A percentile compares a stretch with the other conserved stretches of the same genome.
Conservation (phyloP, 495 filamentous ascomycete species). For the Trichocladium antarcticum region DNA sequence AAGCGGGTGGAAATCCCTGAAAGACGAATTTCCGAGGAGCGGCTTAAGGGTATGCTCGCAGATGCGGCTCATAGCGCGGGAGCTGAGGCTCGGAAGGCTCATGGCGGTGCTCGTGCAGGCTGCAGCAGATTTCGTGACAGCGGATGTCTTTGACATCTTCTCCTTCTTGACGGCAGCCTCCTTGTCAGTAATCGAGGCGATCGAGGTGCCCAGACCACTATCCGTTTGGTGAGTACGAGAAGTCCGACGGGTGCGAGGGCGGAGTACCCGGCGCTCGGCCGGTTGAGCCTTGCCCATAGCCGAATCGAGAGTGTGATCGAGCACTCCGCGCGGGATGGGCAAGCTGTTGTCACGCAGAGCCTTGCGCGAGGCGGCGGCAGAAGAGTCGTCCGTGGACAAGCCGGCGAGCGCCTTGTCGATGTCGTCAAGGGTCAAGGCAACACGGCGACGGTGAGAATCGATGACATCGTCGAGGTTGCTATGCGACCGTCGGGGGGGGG, state of each 20-base stretch:
- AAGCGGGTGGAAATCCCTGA: slow-evolving; percentile 71
- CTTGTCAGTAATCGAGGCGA: slow-evolving; percentile 34
- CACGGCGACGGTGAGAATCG: slow-evolving; percentile 43
- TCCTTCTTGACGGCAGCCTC: slow-evolving; percentile 18
- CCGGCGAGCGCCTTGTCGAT: slow-evolving; percentile 39
- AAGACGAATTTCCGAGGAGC: slow-evolving; percentile 36
- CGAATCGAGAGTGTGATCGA: slow-evolving; percentile 37
- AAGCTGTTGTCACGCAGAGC: slow-evolving; percentile 38
- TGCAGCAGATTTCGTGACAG: slow-evolving; percentile 42
- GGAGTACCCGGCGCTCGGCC: slow-evolving; percentile 35
- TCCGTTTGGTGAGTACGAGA: slow-evolving; percentile 49
- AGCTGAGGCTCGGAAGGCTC: slow-evolving; percentile 35
- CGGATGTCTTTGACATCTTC: slow-evolving; percentile 26
- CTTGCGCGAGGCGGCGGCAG: slow-evolving; percentile 19
- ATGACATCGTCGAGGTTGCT: slow-evolving; percentile 53
- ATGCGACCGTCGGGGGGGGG: slow-evolving; percentile 49
- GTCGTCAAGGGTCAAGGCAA: slow-evolving; percentile 38
- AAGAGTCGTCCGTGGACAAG: slow-evolving; percentile 21
- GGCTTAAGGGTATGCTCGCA: slow-evolving; percentile 44
- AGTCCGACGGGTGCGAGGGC: slow-evolving; percentile 40
- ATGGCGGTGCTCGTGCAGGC: slow-evolving; percentile 28
- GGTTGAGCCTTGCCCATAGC: slow-evolving; percentile 32
- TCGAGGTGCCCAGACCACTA: slow-evolving; percentile 50
- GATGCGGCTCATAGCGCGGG: slow-evolving; percentile 43
- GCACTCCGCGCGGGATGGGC: slow-evolving; percentile 41